phyloP scores from a whole-genome alignment of 306 rosid species.

The Canavalia ensiformis region DNA sequence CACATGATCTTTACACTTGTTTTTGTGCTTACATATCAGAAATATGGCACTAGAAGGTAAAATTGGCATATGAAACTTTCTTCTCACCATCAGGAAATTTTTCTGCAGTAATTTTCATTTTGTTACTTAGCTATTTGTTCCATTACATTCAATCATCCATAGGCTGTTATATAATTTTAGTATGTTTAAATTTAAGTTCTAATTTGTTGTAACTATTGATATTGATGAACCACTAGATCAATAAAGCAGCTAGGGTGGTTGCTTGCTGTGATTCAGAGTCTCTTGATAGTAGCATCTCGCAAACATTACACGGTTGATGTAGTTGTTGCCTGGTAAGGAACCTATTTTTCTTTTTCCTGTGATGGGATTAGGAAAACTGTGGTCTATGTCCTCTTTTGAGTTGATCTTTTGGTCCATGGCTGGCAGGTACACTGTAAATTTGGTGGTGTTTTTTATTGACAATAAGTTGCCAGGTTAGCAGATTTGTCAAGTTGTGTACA shows the following conservation, averaged over 20 bases:
- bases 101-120: background rate
- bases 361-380: background rate
- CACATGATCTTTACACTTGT: slow-evolving; percentile 96
- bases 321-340: slow-evolving; percentile 91
- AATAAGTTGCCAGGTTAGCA: slow-evolving; percentile 85
- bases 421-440: slow-evolving; percentile 94
- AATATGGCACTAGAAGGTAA: slow-evolving; percentile 87
- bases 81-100: slow-evolving; percentile 1
- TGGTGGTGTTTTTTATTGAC: slow-evolving; percentile 91
- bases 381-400: background rate
- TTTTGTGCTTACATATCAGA: slow-evolving; percentile 89
- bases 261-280: slow-evolving; percentile 86
- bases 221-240: slow-evolving; percentile 57
- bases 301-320: slow-evolving; percentile 99
- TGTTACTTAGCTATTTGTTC: slow-evolving; percentile 21
- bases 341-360: background rate
- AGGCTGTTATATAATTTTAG: background rate
- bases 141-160: background rate
- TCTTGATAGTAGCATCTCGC: slow-evolving; percentile 95
- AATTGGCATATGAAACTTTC: background rate
- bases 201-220: slow-evolving; percentile 41
- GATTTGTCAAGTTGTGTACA: background rate
- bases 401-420: slow-evolving; percentile 39
- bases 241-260: slow-evolving; percentile 90
- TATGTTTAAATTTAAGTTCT: slow-evolving; percentile 20